phyloP scores from a whole-genome alignment of 371 early-diverging fungal genomes.

The Lichtheimia ramosa region DNA sequence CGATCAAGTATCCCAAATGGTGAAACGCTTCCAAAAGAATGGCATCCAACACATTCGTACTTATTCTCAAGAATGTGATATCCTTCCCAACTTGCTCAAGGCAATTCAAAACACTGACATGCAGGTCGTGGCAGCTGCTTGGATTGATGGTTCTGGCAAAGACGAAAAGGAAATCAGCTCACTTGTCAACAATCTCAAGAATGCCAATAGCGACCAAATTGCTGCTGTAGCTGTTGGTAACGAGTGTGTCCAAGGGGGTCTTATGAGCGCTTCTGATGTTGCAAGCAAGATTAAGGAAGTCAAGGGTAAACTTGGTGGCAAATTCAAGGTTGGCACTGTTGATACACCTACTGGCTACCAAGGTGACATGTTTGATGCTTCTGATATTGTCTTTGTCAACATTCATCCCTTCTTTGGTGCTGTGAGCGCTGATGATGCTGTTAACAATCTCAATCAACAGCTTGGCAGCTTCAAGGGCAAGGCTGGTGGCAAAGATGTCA shows the following conservation, averaged over 20 bases:
- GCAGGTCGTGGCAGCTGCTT: constrained; percentile 42
- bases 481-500: constrained; percentile 45
- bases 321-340: constrained; percentile 52
- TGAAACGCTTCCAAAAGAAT: constrained; percentile 32
- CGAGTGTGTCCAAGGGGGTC: constrained; percentile 31
- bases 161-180: constrained; percentile 31
- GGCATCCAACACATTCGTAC: constrained; percentile 42
- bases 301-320: constrained; percentile 31
- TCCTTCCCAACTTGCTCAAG: constrained; percentile 31
- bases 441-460: constrained; percentile 28
- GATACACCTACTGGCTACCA: constrained; percentile 35
- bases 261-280: constrained; percentile 21
- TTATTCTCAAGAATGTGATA: constrained; percentile 48
- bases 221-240: constrained; percentile 44
- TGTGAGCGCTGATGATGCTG: constrained; percentile 29
- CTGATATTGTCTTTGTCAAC: constrained; percentile 52
- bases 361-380: constrained; percentile 31
- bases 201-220: constrained; percentile 17
- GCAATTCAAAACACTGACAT: constrained; percentile 31
- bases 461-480: constrained; percentile 40
- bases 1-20: constrained; percentile 16
- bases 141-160: constrained; percentile 35
- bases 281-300: constrained; percentile 41
- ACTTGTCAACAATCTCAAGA: constrained; percentile 13
- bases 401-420: constrained; percentile 60